phyloP scores from a whole-genome alignment of 2,329 filamentous ascomycete genomes.

The Talaromyces sp. region DNA sequence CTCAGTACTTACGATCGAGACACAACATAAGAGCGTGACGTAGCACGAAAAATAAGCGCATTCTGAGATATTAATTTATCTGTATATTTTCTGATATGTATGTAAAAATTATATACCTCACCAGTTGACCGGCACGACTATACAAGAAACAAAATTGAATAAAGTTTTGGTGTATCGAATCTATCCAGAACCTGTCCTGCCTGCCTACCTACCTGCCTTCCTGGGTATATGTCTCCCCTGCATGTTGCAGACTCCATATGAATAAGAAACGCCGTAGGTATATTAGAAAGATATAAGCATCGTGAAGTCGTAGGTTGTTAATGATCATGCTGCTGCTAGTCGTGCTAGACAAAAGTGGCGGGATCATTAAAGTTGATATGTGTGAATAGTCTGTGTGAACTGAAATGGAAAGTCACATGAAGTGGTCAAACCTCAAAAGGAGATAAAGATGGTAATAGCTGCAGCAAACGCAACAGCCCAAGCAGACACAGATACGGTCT shows the following conservation, averaged over 20 bases:
- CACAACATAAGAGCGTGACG: neutral
- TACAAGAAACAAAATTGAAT: neutral
- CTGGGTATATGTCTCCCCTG: neutral
- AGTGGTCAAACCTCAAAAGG: neutral
- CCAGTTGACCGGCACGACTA: neutral
- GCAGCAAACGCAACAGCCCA: neutral
- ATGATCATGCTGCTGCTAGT: neutral
- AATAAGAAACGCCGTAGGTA: neutral
- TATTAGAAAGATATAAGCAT: neutral
- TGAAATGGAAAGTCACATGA: neutral
- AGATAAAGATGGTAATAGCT: neutral
- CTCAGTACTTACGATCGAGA: neutral
- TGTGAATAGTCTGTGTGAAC: neutral
- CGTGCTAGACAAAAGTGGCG: neutral
- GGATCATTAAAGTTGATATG: neutral
- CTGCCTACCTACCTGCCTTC: neutral
- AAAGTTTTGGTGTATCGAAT: neutral
- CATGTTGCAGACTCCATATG: neutral
- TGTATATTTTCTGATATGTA: neutral
- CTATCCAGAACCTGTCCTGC: neutral
- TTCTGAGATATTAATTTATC: too few relatives aligned
- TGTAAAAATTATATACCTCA: neutral
- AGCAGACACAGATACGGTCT: neutral
- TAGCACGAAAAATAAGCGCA: neutral
- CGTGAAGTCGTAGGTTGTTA: neutral